phyloP scores from a whole-genome alignment of 345 rosid genomes.

The Murraya paniculata region DNA sequence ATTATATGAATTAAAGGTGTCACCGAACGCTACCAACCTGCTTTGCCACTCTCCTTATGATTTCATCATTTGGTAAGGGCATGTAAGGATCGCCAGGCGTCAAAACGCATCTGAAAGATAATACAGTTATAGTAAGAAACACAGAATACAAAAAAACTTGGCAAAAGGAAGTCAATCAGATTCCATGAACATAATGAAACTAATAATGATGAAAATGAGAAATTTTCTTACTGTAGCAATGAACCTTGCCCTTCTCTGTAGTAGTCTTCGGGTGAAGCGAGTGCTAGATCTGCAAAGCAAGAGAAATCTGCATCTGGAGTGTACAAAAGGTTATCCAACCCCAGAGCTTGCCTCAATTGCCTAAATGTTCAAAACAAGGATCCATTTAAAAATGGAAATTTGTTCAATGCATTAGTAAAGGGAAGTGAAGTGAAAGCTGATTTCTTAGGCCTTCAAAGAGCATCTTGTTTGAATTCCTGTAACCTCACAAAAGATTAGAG shows the following conservation, averaged over 20 bases:
- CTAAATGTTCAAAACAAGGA: slow-evolving; percentile 32
- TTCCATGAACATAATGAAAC: neutral
- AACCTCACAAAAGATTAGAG: neutral
- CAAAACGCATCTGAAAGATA: slow-evolving; percentile 69
- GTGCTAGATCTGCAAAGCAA: slow-evolving; percentile 93
- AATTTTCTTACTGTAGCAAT: slow-evolving; percentile 84
- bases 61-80: slow-evolving; percentile 80
- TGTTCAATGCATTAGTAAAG: neutral
- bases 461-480: neutral
- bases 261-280: slow-evolving; percentile 89
- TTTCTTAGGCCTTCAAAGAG: neutral
- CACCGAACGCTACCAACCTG: slow-evolving; percentile 49
- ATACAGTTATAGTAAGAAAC: slow-evolving; percentile 7
- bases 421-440: neutral
- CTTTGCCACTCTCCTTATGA: slow-evolving; percentile 75
- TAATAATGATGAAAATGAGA: neutral
- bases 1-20: neutral
- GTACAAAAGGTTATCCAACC: slow-evolving; percentile 91
- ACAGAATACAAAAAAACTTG: neutral
- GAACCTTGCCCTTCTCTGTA: slow-evolving; percentile 95
- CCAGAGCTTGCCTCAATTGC: slow-evolving; percentile 75
- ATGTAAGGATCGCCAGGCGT: slow-evolving; percentile 98
- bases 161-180: neutral
- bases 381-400: neutral
- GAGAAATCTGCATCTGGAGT: slow-evolving; percentile 99